Evolutionary conservation across 2,329 filamentous ascomycete species (phyloP), one percentile per base, ranked within the genome.

Genomic region (Geosmithia putterillii): DNA sequence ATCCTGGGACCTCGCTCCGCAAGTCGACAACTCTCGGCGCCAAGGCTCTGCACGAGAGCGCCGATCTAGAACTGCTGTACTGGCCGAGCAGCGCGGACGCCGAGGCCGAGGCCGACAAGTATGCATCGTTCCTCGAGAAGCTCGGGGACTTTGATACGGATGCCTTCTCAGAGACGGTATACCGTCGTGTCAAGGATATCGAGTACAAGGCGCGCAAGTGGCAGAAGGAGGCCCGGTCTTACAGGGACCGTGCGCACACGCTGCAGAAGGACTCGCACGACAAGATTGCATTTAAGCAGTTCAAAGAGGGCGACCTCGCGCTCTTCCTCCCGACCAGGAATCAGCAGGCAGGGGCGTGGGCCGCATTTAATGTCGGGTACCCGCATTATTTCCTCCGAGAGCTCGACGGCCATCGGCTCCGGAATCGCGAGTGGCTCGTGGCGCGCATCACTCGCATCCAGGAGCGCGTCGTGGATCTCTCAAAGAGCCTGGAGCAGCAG

Each of bases 381-480:
- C 92, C 92, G 8, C 92, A 98, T 60, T 96, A 92, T 65, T 98
- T 98, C 66, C 72, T 98, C 3, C 84, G 88, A 32, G 92, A 98
- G 61, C 85, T 94, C 58, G 90, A 96, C 53, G 74, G 74, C 1
- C 94, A 98, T 62, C 82, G 86, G 47, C 69, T 98, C 6, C 79
- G 82, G 23, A 81, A 80, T 40, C 77, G 90, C 32, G 92, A 98
- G 58, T 98, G 92, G 88, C 78, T 98, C n/a, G 81, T 98, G 7
- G 92, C 92, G 8, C 81, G 92, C 15, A 96, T 98, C 46, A 81
- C 81, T 12, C 87, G 86, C 50, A 80, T 96, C 19, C 87, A 96
- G 64, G 87, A 95, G 59, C 83, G 88, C 3, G 83, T 96, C 3
- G 92, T 98, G 0, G 89, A 98, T 59, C 69, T 96, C 6, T 92